Conservation (phyloP, 805 yeast species). For the Saccharomycopsis schoenii region DNA sequence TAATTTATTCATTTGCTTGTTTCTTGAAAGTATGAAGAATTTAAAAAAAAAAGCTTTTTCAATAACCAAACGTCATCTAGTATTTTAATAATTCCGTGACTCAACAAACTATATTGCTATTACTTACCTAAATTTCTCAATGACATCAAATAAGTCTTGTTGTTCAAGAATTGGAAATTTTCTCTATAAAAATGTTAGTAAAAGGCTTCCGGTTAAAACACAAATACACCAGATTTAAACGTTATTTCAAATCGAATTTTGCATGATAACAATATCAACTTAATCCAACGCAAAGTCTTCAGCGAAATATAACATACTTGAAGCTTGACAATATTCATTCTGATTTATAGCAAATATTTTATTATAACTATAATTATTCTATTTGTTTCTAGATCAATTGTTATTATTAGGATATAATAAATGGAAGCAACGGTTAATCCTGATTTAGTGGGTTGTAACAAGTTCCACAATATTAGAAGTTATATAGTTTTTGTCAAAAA, state of each 20-base stretch:
- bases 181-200: conserved; percentile 33
- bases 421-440: too few relatives aligned
- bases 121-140: conserved; percentile 61
- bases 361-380: background rate
- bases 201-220: background rate
- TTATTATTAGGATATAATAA: too few relatives aligned
- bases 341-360: background rate
- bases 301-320: conserved; percentile 33
- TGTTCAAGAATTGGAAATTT: conserved; percentile 82
- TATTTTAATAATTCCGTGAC: too few relatives aligned
- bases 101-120: background rate
- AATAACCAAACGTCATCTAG: too few relatives aligned
- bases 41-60: too few relatives aligned
- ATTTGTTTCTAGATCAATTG: background rate
- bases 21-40: too few relatives aligned
- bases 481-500: background rate
- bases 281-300: background rate
- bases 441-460: too few relatives aligned
- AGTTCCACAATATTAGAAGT: too few relatives aligned
- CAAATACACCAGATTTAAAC: background rate
- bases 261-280: background rate
- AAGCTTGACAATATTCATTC: conserved; percentile 57
- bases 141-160: conserved; percentile 73
- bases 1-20: background rate
- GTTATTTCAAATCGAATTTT: background rate